phyloP scores from a whole-genome alignment of 495 filamentous ascomycete genomes.

The Lophium mytilinum region DNA sequence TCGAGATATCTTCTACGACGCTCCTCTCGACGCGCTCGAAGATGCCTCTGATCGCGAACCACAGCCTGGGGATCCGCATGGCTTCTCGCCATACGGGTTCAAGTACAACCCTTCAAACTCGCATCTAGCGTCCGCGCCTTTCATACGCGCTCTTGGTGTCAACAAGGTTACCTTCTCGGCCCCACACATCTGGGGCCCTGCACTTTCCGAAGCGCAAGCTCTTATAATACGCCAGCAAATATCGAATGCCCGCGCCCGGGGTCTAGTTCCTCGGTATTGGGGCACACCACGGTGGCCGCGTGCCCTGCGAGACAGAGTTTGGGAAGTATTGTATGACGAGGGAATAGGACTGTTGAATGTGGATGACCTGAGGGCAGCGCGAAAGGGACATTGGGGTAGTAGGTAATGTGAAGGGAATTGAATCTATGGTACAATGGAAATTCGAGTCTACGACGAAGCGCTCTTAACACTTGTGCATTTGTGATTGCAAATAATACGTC shows the following conservation, averaged over 20 bases:
- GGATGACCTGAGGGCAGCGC: not conserved
- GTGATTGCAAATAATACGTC: too few species aligned
- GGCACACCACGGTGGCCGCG: not conserved
- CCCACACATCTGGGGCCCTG: too few species aligned
- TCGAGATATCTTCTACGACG: not conserved
- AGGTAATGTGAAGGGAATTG: too few species aligned
- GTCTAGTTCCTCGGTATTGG: not conserved
- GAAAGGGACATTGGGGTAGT: not conserved
- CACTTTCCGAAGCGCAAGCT: not conserved
- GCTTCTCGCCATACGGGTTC: too few species aligned
- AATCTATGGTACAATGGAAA: too few species aligned
- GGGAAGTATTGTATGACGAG: not conserved
- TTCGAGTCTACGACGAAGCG: too few species aligned
- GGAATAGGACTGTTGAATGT: not conserved
- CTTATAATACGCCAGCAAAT: not conserved
- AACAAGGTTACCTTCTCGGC: too few species aligned
- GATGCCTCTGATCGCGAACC: not conserved
- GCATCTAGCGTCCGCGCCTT: too few species aligned
- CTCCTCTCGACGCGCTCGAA: not conserved
- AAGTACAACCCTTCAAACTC: too few species aligned
- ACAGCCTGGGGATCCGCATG: too few species aligned
- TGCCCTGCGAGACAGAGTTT: not conserved
- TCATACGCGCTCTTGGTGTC: too few species aligned
- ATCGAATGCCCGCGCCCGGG: not conserved
- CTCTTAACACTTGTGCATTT: too few species aligned